Evolutionary conservation across 23 red algal genomes (phyloP).

Genomic region (Porphyridium purpureum): DNA sequence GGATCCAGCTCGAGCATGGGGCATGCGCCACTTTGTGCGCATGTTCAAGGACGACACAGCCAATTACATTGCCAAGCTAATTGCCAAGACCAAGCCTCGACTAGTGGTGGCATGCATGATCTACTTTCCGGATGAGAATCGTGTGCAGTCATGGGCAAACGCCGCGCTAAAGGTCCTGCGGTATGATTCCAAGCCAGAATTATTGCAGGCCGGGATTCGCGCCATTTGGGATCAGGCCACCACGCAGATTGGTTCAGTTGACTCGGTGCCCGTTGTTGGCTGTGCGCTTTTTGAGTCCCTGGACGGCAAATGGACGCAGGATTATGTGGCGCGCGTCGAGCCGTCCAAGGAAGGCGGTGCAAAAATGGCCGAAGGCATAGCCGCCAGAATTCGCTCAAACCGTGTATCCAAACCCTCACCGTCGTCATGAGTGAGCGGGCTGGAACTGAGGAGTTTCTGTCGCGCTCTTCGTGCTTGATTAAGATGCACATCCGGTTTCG

Average conservation of each 20-base stretch:
- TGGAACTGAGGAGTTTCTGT: no score
- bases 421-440: no score
- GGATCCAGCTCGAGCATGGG: not conserved
- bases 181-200: slow-evolving; percentile 12
- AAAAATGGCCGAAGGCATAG: no score
- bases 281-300: slow-evolving; percentile 39
- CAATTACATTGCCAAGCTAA: slow-evolving; percentile 7
- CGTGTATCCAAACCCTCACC: no score
- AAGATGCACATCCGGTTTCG: no score
- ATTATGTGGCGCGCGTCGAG: slow-evolving; percentile 49
- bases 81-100: slow-evolving; percentile 1
- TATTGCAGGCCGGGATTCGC: slow-evolving; percentile 27
- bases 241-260: slow-evolving; percentile 3
- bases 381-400: no score
- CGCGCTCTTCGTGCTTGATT: no score
- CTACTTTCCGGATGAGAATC: slow-evolving; percentile 26
- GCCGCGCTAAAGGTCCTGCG: slow-evolving; percentile 11
- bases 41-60: slow-evolving; percentile 15
- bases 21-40: slow-evolving; percentile 1
- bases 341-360: slow-evolving; percentile 23
- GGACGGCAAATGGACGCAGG: slow-evolving; percentile 15
- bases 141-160: slow-evolving; percentile 21
- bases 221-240: not conserved
- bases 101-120: slow-evolving; percentile 29
- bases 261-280: slow-evolving; percentile 7